Evolutionary conservation across 2,329 filamentous ascomycete genomes (phyloP).

Genomic region (Apiospora pterosperma): DNA sequence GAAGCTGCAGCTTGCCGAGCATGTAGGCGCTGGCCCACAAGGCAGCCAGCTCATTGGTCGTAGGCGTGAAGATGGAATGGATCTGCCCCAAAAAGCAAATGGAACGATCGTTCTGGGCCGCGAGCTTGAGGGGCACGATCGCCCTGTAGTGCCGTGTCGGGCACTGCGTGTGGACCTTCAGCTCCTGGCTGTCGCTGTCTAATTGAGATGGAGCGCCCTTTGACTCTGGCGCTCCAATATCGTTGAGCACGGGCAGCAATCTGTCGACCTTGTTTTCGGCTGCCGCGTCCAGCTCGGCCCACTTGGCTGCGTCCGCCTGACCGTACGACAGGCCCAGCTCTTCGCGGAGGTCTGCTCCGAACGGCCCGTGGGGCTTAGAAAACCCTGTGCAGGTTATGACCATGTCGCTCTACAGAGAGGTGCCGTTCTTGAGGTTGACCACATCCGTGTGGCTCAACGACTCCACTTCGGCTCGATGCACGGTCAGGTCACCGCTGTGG

Average conservation of each 20-base stretch:
- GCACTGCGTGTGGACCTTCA: background rate
- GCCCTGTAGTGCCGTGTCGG: slow-evolving; percentile 6
- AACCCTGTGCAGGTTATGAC: slow-evolving; percentile 26
- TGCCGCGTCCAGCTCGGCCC: slow-evolving; percentile 2
- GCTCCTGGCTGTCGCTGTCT: background rate
- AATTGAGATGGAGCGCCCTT: background rate
- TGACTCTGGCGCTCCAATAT: background rate
- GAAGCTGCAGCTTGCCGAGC: slow-evolving; percentile 25
- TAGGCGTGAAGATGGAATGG: slow-evolving; percentile 22
- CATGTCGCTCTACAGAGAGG: slow-evolving; percentile 16
- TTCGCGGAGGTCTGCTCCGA: slow-evolving; percentile 14
- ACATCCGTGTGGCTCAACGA: slow-evolving; percentile 14
- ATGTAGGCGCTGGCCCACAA: slow-evolving; percentile 29
- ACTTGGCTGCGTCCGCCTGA: slow-evolving; percentile 1
- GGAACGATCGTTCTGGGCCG: slow-evolving; percentile 16
- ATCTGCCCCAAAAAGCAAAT: slow-evolving; percentile 20
- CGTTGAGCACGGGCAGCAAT: slow-evolving; percentile 8
- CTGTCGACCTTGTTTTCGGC: slow-evolving; percentile 4
- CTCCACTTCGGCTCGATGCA: slow-evolving; percentile 14
- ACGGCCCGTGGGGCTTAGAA: slow-evolving; percentile 22
- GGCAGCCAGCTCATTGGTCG: slow-evolving; percentile 25
- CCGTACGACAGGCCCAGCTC: slow-evolving; percentile 5
- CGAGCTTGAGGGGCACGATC: slow-evolving; percentile 19
- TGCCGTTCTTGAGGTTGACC: slow-evolving; percentile 15
- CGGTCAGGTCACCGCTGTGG: slow-evolving; percentile 15